Evolutionary conservation across 1,284 basidiomycete genomes (phyloP).

Genomic region (Volvariella volvacea): DNA sequence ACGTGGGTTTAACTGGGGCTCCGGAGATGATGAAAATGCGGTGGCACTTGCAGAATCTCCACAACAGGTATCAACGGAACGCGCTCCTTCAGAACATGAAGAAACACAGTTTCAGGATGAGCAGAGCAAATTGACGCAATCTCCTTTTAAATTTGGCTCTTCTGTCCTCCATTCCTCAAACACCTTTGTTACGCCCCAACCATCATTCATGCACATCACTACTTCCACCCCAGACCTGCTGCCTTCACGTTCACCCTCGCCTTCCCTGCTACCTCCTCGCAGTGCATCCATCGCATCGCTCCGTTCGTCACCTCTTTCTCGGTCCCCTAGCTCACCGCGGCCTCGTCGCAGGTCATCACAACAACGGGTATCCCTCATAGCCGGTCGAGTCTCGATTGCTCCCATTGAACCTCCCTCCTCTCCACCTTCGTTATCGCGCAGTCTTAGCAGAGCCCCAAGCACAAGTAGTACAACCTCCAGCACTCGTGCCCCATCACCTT

Average conservation of each 20-base stretch:
- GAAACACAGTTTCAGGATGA: neutral
- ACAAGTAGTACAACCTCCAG: constrained; percentile 52
- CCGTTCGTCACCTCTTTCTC: constrained; percentile 18
- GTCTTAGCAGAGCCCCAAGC: constrained; percentile 54
- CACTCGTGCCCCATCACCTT: constrained; percentile 57
- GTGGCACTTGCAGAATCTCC: constrained; percentile 11
- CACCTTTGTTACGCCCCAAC: neutral
- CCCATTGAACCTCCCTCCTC: constrained; percentile 63
- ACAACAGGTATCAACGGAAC: neutral
- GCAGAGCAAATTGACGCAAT: neutral
- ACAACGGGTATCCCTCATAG: constrained; percentile 74
- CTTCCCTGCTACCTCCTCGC: constrained; percentile 11
- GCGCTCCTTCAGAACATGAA: constrained; percentile 6
- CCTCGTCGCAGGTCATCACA: constrained; percentile 72
- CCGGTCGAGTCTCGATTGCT: constrained; percentile 69
- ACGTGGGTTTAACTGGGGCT: constrained; percentile 72
- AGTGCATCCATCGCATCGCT: constrained; percentile 9
- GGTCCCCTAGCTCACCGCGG: constrained; percentile 43
- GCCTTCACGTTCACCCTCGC: constrained; percentile 13
- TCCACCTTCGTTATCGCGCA: constrained; percentile 49
- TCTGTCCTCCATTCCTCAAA: neutral
- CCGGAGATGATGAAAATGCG: constrained; percentile 25
- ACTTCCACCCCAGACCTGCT: neutral
- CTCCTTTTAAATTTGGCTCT: neutral
- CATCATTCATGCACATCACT: neutral